These are phyloP conservation scores for Leishmania gerbilli DNA, from an alignment of 208 protist genomes.

Conservation along the genomic window DNA sequence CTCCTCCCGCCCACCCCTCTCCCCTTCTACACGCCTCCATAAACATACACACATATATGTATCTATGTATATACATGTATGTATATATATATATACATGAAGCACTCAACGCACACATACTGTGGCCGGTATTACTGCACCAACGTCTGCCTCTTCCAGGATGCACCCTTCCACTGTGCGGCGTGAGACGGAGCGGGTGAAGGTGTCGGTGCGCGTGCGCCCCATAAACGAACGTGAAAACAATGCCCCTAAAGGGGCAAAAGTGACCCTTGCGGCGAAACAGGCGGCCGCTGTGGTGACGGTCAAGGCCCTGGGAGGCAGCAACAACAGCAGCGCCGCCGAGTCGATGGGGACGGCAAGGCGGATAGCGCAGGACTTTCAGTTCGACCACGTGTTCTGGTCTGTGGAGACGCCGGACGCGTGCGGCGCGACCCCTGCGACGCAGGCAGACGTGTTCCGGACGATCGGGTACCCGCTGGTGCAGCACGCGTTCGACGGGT, in stretches of 20 bases:
- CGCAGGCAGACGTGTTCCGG: conserved; percentile 65
- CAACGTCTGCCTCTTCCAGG: background rate
- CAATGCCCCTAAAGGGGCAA: conserved; percentile 10
- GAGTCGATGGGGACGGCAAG: background rate
- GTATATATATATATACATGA: too few relatives aligned
- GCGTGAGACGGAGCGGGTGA: conserved; percentile 35
- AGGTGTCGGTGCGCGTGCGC: conserved; percentile 65
- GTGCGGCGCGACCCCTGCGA: conserved; percentile 22
- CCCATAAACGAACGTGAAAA: conserved; percentile 54
- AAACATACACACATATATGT: too few relatives aligned
- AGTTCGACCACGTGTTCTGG: conserved; percentile 77
- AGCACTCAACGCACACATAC: too few relatives aligned
- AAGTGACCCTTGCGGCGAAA: conserved; percentile 19
- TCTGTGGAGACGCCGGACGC: conserved; percentile 45
- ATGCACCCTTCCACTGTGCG: background rate
- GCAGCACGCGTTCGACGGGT: too few relatives aligned
- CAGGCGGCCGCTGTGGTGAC: conserved; percentile 27
- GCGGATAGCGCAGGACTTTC: conserved; percentile 32
- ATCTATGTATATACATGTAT: too few relatives aligned
- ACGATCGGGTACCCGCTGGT: conserved; percentile 53
- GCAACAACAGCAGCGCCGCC: background rate
- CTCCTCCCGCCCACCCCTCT: too few relatives aligned
- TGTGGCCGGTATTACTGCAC: too few relatives aligned
- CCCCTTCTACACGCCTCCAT: too few relatives aligned
- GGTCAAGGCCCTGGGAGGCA: conserved; percentile 2